phyloP scores from a whole-genome alignment of 2,329 filamentous ascomycete genomes.

The Paraphaeosphaeria minitans region DNA sequence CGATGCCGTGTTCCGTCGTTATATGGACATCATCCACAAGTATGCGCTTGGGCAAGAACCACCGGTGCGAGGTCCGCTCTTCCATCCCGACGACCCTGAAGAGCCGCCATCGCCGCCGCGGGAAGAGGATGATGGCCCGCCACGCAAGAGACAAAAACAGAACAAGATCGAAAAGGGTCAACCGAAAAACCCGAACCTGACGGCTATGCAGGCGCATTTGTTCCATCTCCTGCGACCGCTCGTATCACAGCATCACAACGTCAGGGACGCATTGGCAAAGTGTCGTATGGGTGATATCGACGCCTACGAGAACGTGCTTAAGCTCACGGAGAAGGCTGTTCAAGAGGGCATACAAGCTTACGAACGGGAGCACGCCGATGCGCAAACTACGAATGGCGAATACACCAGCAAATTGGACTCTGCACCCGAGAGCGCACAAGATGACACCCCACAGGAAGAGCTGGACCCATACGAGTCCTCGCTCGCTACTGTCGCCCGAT shows the following conservation, averaged over 20 bases:
- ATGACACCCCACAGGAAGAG: constrained; percentile 33
- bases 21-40: constrained; percentile 86
- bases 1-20: constrained; percentile 84
- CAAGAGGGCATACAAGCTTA: constrained; percentile 74
- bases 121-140: constrained; percentile 32
- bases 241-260: constrained; percentile 77
- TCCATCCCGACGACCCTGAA: constrained; percentile 62
- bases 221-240: constrained; percentile 90
- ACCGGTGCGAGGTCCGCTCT: constrained; percentile 73
- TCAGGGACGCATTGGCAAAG: constrained; percentile 81
- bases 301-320: constrained; percentile 76
- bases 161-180: constrained; percentile 54
- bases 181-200: constrained; percentile 68
- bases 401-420: neutral
- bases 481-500: constrained; percentile 68
- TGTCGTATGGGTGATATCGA: constrained; percentile 72
- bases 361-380: constrained; percentile 47
- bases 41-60: constrained; percentile 71
- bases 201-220: constrained; percentile 85
- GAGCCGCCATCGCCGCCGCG: constrained; percentile 42
- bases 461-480: constrained; percentile 60
- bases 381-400: constrained; percentile 23
- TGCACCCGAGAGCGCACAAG: constrained; percentile 34
- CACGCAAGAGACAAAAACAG: constrained; percentile 44
- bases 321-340: constrained; percentile 75